Conservation (phyloP, 139 green algal genomes). For the Haematococcus lacustris region DNA sequence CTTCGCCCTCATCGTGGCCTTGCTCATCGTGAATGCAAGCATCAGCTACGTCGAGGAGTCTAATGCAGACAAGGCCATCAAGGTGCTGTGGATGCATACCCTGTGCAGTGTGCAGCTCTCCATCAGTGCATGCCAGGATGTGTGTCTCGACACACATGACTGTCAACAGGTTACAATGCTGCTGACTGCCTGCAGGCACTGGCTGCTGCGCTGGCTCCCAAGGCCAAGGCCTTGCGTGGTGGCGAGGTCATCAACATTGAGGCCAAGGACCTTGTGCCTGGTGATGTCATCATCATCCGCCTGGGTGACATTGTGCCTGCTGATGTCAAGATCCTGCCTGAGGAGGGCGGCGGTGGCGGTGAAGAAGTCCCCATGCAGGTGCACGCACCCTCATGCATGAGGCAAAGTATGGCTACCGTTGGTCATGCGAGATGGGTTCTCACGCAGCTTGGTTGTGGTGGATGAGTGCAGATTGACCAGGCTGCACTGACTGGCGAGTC, state of each 20-base stretch:
- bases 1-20: conserved; percentile 61
- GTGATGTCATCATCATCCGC: conserved; percentile 73
- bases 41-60: conserved; percentile 73
- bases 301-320: conserved; percentile 80
- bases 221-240: conserved; percentile 55
- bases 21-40: conserved; percentile 69
- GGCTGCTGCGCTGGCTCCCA: conserved; percentile 65
- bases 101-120: no score
- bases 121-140: no score
- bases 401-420: not conserved
- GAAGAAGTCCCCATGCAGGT: conserved; percentile 65
- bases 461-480: conserved; percentile 57
- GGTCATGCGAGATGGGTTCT: conserved; percentile 4
- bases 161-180: no score
- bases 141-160: no score
- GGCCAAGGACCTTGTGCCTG: conserved; percentile 56
- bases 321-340: conserved; percentile 75
- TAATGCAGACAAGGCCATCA: conserved; percentile 76
- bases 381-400: not conserved
- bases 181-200: conserved; percentile 37
- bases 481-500: conserved; percentile 83
- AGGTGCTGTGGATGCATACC: no score
- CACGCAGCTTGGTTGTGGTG: not conserved
- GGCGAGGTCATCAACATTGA: conserved; percentile 49
- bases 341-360: conserved; percentile 25